phyloP scores from a whole-genome alignment of 345 rosid genomes.

The Dovyalis caffra region DNA sequence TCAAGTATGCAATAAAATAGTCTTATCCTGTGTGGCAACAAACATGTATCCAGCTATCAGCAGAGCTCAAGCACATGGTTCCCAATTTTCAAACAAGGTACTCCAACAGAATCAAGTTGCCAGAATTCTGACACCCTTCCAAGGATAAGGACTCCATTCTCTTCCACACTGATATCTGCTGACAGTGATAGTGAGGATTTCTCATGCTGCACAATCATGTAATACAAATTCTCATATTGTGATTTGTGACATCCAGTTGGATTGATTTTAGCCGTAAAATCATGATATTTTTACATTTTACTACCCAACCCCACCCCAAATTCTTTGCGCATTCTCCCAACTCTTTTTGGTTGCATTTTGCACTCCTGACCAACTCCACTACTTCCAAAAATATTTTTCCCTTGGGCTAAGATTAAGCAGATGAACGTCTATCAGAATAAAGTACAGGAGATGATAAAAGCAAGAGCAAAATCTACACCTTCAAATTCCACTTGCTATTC shows the following conservation, averaged over 20 bases:
- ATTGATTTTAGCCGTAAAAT: not conserved
- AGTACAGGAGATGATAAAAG: not conserved
- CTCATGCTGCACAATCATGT: not conserved
- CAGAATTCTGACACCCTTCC: not conserved
- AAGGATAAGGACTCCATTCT: not conserved
- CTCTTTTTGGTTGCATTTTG: not conserved
- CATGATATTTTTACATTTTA: not conserved
- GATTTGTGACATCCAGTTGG: not conserved
- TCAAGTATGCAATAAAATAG: not conserved
- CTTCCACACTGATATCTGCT: not conserved
- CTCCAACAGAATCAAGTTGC: not conserved
- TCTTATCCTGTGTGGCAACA: not conserved
- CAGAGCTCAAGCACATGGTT: not conserved
- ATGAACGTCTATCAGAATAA: not conserved
- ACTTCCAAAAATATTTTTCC: not conserved
- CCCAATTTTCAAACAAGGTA: not conserved
- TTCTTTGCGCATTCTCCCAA: not conserved
- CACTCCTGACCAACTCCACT: not conserved
- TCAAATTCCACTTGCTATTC: constrained; percentile 97
- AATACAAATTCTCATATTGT: not conserved
- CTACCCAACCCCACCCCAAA: not conserved
- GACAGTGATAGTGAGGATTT: not conserved
- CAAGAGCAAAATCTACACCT: constrained; percentile 52
- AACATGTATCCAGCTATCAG: not conserved
- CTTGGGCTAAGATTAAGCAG: not conserved